Evolutionary conservation across 371 early-diverging fungal species (phyloP), one percentile per base, ranked within the genome.

Genomic region (Parasitella parasitica): DNA sequence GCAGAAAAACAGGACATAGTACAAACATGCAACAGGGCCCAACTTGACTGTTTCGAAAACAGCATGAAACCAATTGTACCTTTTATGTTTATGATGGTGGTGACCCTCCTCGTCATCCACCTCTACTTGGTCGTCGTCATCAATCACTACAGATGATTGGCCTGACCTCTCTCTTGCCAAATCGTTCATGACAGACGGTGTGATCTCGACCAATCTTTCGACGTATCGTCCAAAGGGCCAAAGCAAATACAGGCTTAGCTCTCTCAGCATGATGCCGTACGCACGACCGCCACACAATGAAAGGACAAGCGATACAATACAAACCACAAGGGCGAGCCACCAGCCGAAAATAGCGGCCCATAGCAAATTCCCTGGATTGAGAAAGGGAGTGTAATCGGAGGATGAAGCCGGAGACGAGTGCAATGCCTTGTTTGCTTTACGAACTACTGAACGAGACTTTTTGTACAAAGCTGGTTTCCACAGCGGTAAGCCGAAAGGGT

Each of bases 381-480:
- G 77, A 63, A 87, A 90, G 13, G 90, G n/a, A n/a, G n/a, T n/a
- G 32, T 32, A 66, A 53, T 87, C 87, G 9, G 74, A 77, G 12
- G 80, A 77, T 1, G 87, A 79, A 41, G 88, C 80, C 4, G 94
- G 94, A 39, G 83, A 84, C 4, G 91, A 86, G 66, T 96, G 97
- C 48, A 98, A 75, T 4, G 94, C 95, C 18, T 84, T 77, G 59
- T 94, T 89, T 50, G 93, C 93, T 26, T 85, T 83, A 6, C 87
- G 86, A 16, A 90, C 89, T 38, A 97, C 93, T 13, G 91, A 89
- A 24, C 98, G 90, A 11, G 88, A 83, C 69, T 98, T 98, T 69
- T 95, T 94, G 84, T 97, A 98, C 30, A 98, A 84, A 9, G 97
- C 97, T 16, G 96, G 95, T 75, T 98, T 98, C 98, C 98, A 98